Base-by-base conservation (phyloP, 2,329 filamentous ascomycete genomes). In the Gaeumannomyces sp. region DNA sequence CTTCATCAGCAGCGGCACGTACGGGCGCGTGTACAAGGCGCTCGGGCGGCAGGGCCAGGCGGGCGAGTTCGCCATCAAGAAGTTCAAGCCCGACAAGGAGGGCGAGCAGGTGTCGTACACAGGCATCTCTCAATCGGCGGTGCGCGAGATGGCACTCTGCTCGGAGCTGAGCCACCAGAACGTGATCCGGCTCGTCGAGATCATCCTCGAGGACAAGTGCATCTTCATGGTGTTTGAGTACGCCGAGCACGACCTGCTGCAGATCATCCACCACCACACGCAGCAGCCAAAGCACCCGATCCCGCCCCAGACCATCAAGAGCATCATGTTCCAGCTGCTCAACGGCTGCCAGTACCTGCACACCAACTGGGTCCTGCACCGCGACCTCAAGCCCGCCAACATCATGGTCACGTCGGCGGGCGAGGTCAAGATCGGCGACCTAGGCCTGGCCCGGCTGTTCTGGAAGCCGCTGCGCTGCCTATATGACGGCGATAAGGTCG, bases 221-320 rank as follows among this genome's bases (percentile, higher is more conserved):
- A 98, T 99, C 75, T 99, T 93, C 78, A 99, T 99, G 90, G 93
- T 99, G 2, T 98, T 99, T 71, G 95, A 98, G 76, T 99, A 97
- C 76, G 95, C 95, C 70, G 95, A 99, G 77, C 95, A 99, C 76
- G 95, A 99, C 76, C 80, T 99, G 53, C 82, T 99, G 5, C 95
- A 99, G 76, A 98, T 99, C 74, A 97, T 99, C 70, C 95, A 99
- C 75, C 93, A 98, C 74, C 95, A 99, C 77, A 96, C 91, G 1
- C 90, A 97, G 75, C 90, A 93, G 65, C 89, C 92, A 33, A 85
- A 93, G 31, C 91, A 95, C 70, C 89, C 92, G 7, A 97, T 99
- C 66, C 93, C 94, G 1, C 90, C 94, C 0, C 82, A 87, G 29
- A 96, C 92, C 66, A 89, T 99, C 73, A 94, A 94, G 73, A 96